phyloP scores from a whole-genome alignment of 1,139 yeast species.

The Nadsonia starkeyi-henricii region DNA sequence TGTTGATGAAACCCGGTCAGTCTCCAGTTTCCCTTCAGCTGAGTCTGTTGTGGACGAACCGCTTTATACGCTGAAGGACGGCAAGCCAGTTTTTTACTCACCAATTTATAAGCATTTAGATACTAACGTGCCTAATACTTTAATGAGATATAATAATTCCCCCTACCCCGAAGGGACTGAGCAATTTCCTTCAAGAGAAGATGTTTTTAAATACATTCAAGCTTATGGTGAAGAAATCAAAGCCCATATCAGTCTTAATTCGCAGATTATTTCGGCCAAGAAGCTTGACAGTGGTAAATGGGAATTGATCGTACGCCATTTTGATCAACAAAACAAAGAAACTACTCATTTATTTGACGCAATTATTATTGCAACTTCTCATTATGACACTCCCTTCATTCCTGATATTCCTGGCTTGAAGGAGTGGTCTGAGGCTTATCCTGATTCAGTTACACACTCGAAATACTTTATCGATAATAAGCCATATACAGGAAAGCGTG shows the following conservation, averaged over 20 bases:
- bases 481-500: conserved; percentile 7
- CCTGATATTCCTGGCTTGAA: conserved; percentile 22
- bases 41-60: neutral
- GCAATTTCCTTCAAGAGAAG: conserved; percentile 36
- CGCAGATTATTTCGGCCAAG: neutral
- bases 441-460: conserved; percentile 7
- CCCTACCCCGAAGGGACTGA: conserved; percentile 34
- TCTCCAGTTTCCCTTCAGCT: neutral
- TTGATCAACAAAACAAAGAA: conserved; percentile 2
- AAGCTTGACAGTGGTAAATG: conserved; percentile 6
- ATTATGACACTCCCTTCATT: conserved; percentile 40
- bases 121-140: conserved; percentile 44
- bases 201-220: conserved; percentile 35
- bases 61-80: neutral
- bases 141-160: conserved; percentile 41
- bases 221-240: conserved; percentile 31
- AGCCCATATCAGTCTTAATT: conserved; percentile 15
- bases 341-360: conserved; percentile 30
- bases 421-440: conserved; percentile 4
- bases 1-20: neutral
- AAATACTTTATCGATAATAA: conserved; percentile 9
- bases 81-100: conserved; percentile 8
- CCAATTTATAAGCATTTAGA: conserved; percentile 40
- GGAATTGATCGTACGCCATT: conserved; percentile 8
- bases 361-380: conserved; percentile 44